Evolutionary conservation across 352 stramenopile species (phyloP), one percentile per base, ranked within the genome.

Genomic region (Pythium rishiriense): DNA sequence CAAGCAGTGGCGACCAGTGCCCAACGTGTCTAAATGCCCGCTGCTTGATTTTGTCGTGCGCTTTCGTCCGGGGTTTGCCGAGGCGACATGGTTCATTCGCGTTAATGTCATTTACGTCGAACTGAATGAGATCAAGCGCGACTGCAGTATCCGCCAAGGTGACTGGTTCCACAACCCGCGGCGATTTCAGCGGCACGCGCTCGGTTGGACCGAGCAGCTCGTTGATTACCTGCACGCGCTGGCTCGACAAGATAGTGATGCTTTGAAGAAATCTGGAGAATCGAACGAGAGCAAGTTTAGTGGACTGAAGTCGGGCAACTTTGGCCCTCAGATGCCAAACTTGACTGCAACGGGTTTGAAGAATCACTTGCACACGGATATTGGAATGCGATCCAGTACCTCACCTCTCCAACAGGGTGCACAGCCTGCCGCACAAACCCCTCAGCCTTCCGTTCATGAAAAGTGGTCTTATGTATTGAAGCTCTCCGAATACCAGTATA

Each of bases 101-200:
- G 66, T 93, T 29, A 96, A 96, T 66, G 87, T 96, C 19, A 78
- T 96, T 37, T 96, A 94, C 66, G 89, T 87, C 25, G 87, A 96
- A 61, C 85, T 93, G 76, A 79, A 92, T 46, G 85, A 92, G 48
- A 87, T 94, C 43, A 85, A 91, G 68, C 80, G 83, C 0, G 85
- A 93, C 48, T 80, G 72, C 5, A 62, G 69, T 10, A 62, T 85
- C 35, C 77, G 87, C 22, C 74, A 71, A 31, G 83, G 83, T 3
- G 87, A 96, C 54, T 93, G 81, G 84, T 93, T 96, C 49, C 90
- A 83, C 71, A 90, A 86, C 49, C 83, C 87, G 7, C 73, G 83
- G 25, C 83, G 85, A 21, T 77, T 88, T 10, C 78, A 91, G 45
- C 76, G 85, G 19, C 79, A 86, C 29, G 81, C 78, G 22, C 78